Evolutionary conservation across 805 yeast species (phyloP).

Genomic region (Teunomyces gatunensis): DNA sequence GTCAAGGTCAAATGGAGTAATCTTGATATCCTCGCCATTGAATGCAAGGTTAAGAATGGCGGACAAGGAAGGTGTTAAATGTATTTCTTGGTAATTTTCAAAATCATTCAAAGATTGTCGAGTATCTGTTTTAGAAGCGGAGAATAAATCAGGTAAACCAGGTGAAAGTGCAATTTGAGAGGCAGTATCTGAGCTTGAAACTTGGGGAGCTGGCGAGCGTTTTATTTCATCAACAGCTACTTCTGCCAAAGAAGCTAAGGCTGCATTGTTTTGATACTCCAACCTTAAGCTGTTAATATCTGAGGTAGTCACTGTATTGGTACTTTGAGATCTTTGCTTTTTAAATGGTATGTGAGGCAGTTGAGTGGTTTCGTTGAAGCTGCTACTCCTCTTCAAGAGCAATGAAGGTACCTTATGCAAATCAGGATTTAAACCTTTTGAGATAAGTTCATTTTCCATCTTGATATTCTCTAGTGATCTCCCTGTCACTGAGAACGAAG

Average conservation of each 20-base stretch:
- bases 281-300: slow-evolving; percentile 11
- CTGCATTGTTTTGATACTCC: slow-evolving; percentile 11
- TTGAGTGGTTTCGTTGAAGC: slow-evolving; percentile 6
- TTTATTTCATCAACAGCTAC: slow-evolving; percentile 32
- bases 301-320: slow-evolving; percentile 11
- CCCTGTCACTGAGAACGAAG: slow-evolving; percentile 56
- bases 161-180: slow-evolving; percentile 12
- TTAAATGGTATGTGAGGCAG: slow-evolving; percentile 1
- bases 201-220: slow-evolving; percentile 9
- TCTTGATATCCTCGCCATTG: slow-evolving; percentile 18
- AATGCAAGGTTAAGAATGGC: slow-evolving; percentile 37
- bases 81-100: slow-evolving; percentile 14
- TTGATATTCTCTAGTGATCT: slow-evolving; percentile 51
- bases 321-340: slow-evolving; percentile 17
- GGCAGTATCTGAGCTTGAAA: slow-evolving; percentile 4
- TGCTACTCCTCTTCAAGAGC: slow-evolving; percentile 15
- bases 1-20: slow-evolving; percentile 11
- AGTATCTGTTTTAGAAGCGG: neutral
- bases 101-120: neutral
- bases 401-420: slow-evolving; percentile 25
- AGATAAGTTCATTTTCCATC: slow-evolving; percentile 46
- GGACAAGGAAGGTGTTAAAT: slow-evolving; percentile 37
- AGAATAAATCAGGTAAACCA: slow-evolving; percentile 10
- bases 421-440: slow-evolving; percentile 51
- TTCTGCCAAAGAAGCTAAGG: slow-evolving; percentile 33